Percentiles rank a stretch among this genome's conserved stretches.
phyloP scores from a whole-genome alignment of 208 protist genomes.

The Trypanosoma rangeli region DNA sequence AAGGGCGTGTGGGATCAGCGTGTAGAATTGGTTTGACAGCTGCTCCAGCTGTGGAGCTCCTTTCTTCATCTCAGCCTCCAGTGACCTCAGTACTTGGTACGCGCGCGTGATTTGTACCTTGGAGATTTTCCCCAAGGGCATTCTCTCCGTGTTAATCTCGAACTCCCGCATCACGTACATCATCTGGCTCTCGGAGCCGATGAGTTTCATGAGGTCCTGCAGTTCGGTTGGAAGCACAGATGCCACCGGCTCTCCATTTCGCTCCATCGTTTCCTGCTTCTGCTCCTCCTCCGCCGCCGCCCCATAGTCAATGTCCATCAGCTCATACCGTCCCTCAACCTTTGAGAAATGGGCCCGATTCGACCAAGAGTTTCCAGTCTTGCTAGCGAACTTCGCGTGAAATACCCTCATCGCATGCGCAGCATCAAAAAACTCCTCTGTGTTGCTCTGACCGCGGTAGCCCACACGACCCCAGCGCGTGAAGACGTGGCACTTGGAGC shows the following conservation, averaged over 20 bases:
- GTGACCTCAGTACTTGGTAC: slow-evolving; percentile 44
- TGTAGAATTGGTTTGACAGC: slow-evolving; percentile 71
- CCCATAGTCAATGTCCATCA: slow-evolving; percentile 85
- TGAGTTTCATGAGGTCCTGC: slow-evolving; percentile 67
- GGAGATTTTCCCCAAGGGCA: slow-evolving; percentile 85
- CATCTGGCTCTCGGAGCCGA: slow-evolving; percentile 62
- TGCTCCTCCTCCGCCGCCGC: slow-evolving; percentile 25
- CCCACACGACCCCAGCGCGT: slow-evolving; percentile 85
- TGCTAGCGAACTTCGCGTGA: slow-evolving; percentile 49
- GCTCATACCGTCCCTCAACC: slow-evolving; percentile 51
- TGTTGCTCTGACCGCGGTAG: slow-evolving; percentile 50
- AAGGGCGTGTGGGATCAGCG: slow-evolving; percentile 81
- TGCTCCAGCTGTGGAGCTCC: slow-evolving; percentile 37
- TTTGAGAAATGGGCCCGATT: slow-evolving; percentile 49
- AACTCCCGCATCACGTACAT: slow-evolving; percentile 67
- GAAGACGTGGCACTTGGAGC: slow-evolving; percentile 50
- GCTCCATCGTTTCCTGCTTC: slow-evolving; percentile 22
- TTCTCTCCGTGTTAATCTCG: slow-evolving; percentile 69
- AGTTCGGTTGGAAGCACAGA: slow-evolving; percentile 46
- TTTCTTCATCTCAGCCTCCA: slow-evolving; percentile 69
- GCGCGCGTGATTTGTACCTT: slow-evolving; percentile 70
- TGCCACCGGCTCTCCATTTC: slow-evolving; percentile 14
- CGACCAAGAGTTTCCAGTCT: slow-evolving; percentile 66
- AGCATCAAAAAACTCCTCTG: slow-evolving; percentile 28
- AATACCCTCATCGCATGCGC: slow-evolving; percentile 39